Evolutionary conservation across 805 yeast genomes (phyloP).

Genomic region (Komagataella mondaviorum): DNA sequence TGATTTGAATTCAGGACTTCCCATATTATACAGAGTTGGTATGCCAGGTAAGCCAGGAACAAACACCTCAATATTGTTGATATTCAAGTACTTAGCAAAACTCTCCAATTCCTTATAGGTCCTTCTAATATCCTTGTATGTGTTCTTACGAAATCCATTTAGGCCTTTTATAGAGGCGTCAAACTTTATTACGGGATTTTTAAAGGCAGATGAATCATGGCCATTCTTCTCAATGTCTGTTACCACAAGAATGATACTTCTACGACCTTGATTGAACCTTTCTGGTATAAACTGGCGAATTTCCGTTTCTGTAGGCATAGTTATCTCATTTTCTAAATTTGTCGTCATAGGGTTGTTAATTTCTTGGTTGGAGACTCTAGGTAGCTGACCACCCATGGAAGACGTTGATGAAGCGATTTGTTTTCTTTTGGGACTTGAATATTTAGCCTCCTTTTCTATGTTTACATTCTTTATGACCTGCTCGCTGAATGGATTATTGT

Average conservation of each 20-base stretch:
- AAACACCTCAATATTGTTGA: constrained; percentile 82
- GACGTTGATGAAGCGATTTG: background rate
- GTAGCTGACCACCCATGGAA: background rate
- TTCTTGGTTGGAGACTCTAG: background rate
- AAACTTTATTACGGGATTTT: constrained; percentile 70
- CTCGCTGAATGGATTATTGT: constrained; percentile 50
- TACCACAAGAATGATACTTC: constrained; percentile 38
- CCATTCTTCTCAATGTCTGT: constrained; percentile 59
- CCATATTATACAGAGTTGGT: constrained; percentile 67
- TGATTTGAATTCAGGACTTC: constrained; percentile 65
- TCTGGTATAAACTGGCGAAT: constrained; percentile 36
- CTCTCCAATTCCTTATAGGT: constrained; percentile 67
- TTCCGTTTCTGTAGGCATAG: constrained; percentile 19
- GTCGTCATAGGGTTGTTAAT: background rate
- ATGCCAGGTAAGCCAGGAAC: constrained; percentile 80
- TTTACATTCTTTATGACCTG: constrained; percentile 7
- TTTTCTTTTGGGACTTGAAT: background rate
- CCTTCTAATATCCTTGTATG: constrained; percentile 64
- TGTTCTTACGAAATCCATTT: constrained; percentile 60
- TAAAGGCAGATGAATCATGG: constrained; percentile 35
- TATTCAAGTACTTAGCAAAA: constrained; percentile 64
- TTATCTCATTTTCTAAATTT: background rate
- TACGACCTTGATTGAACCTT: constrained; percentile 24
- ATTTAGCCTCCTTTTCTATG: background rate
- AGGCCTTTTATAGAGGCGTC: constrained; percentile 45